Evolutionary conservation across 495 filamentous ascomycete genomes (phyloP).

Genomic region (Immersiella caudata): DNA sequence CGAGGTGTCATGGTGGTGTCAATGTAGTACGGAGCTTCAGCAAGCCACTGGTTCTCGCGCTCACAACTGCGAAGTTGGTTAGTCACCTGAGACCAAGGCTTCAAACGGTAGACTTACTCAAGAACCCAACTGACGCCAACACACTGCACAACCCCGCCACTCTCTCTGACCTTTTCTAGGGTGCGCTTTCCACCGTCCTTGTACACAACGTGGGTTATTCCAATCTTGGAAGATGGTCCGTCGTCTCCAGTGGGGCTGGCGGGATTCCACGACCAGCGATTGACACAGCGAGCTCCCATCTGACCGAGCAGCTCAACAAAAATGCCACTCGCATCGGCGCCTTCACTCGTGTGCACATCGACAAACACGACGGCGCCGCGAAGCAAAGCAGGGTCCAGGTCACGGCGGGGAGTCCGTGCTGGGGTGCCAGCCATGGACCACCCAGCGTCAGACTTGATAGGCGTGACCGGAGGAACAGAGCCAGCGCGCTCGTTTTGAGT

Average conservation of each 20-base stretch:
- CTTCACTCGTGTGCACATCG: conserved; percentile 90
- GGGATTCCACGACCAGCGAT: conserved; percentile 85
- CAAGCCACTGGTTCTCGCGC: conserved; percentile 73
- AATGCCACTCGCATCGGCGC: conserved; percentile 79
- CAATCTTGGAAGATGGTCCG: conserved; percentile 59
- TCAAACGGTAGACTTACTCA: conserved; percentile 57
- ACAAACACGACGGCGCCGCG: conserved; percentile 83
- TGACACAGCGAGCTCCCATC: conserved; percentile 85
- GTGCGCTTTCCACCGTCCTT: conserved; percentile 90
- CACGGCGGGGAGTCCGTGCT: conserved; percentile 55
- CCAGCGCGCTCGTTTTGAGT: conserved; percentile 23
- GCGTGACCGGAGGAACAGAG: conserved; percentile 37
- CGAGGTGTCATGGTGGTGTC: conserved; percentile 73
- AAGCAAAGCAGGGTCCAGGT: conserved; percentile 56
- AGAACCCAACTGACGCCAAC: conserved; percentile 89
- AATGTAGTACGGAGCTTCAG: conserved; percentile 69
- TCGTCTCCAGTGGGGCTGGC: conserved; percentile 35
- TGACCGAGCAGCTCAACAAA: conserved; percentile 80
- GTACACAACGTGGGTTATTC: conserved; percentile 93
- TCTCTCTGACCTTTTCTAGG: conserved; percentile 80
- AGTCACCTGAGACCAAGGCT: not conserved
- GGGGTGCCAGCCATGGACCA: conserved; percentile 60
- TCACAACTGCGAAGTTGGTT: conserved; percentile 64
- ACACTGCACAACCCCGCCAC: conserved; percentile 74
- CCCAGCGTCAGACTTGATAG: conserved; percentile 40